These are phyloP conservation scores for Colletotrichum higginsianum DNA, from an alignment of 2,329 filamentous ascomycete genomes.

Conservation along the genomic window DNA sequence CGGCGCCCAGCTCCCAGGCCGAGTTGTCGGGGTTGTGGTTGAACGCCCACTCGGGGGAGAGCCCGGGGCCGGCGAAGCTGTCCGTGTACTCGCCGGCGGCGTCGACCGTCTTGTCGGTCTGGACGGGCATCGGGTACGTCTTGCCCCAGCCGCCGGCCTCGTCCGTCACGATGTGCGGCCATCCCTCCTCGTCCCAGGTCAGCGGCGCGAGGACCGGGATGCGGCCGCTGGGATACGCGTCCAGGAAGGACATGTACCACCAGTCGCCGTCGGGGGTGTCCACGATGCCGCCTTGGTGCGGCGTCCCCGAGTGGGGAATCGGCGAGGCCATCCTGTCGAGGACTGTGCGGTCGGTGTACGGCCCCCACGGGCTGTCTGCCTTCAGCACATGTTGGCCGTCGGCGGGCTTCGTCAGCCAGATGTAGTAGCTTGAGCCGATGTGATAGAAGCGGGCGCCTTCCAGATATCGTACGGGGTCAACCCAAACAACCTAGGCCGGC, in stretches of 20 bases:
- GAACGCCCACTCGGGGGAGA: conserved; percentile 69
- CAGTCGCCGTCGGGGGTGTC: conserved; percentile 66
- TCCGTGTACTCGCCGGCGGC: conserved; percentile 37
- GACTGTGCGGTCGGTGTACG: conserved; percentile 61
- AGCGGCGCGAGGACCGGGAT: conserved; percentile 69
- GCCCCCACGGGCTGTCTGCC: conserved; percentile 62
- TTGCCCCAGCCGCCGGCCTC: conserved; percentile 61
- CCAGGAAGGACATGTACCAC: conserved; percentile 71
- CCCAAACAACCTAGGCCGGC: conserved; percentile 24
- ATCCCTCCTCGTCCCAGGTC: conserved; percentile 63
- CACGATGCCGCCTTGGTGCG: conserved; percentile 70
- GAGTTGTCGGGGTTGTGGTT: conserved; percentile 71
- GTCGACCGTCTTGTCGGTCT: conserved; percentile 10
- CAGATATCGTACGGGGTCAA: conserved; percentile 46
- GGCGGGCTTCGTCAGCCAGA: conserved; percentile 62
- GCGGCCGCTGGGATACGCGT: conserved; percentile 69
- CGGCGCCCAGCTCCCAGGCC: conserved; percentile 59
- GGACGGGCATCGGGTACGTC: conserved; percentile 54
- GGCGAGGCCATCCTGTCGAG: conserved; percentile 49
- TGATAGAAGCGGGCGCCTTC: conserved; percentile 70
- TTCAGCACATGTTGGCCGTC: conserved; percentile 62
- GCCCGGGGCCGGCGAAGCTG: conserved; percentile 49
- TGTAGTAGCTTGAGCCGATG: conserved; percentile 66
- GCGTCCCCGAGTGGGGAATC: conserved; percentile 58
- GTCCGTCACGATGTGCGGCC: conserved; percentile 56